Conservation (phyloP, 176 grass and related monocot genomes). For the Leersia perrieri region DNA sequence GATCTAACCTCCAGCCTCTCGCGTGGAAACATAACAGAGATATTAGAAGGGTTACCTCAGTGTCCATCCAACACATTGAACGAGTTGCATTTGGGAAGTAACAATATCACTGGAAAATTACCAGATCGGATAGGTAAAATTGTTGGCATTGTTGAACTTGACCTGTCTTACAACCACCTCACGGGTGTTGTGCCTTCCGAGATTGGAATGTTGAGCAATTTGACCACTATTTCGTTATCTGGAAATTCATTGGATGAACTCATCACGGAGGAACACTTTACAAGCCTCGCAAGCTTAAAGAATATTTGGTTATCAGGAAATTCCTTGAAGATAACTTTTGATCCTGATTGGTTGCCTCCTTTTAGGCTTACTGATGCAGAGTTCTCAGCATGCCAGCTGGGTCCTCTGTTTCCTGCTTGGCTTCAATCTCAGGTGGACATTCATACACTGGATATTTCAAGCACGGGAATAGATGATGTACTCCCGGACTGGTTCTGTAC, state of each 20-base stretch:
- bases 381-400: slow-evolving; percentile 25
- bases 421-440: neutral
- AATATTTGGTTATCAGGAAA: neutral
- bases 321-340: neutral
- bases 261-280: no score
- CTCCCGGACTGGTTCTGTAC: no score
- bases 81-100: neutral
- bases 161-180: slow-evolving; percentile 19
- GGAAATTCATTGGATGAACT: no score
- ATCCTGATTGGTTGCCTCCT: slow-evolving; percentile 14
- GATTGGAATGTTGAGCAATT: neutral
- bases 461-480: no score
- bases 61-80: neutral
- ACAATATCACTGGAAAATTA: neutral
- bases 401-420: slow-evolving; percentile 37
- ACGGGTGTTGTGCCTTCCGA: slow-evolving; percentile 14
- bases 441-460: neutral
- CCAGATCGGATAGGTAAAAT: neutral
- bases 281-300: no score
- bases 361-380: neutral
- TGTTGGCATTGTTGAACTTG: slow-evolving; percentile 2
- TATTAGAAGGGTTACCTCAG: neutral
- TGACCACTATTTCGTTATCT: no score
- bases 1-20: neutral
- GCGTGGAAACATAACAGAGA: neutral